Evolutionary conservation across 352 stramenopile genomes (phyloP).

Genomic region (Thraustochytrium striatum): DNA sequence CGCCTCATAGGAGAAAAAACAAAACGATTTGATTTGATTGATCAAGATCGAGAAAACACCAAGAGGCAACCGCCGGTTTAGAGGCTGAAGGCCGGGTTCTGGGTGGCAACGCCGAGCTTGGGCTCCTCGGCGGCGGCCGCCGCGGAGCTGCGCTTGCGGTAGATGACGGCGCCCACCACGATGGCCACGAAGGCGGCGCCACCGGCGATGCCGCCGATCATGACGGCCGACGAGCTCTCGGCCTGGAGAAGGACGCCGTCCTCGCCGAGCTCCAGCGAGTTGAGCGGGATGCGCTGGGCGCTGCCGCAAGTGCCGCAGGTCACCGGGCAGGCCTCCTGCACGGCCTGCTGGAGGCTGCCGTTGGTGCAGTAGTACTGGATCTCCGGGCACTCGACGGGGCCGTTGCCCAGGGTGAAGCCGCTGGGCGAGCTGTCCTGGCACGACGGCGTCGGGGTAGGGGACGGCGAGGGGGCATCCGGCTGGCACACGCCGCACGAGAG

Average conservation of each 20-base stretch:
- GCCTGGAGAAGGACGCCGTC: background rate
- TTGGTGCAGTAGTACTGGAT: background rate
- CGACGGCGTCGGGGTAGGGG: background rate
- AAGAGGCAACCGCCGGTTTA: too few species aligned
- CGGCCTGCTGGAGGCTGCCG: background rate
- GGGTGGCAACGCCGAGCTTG: too few species aligned
- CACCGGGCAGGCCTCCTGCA: background rate
- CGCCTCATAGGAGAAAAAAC: too few species aligned
- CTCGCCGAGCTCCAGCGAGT: background rate
- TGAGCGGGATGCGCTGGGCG: background rate
- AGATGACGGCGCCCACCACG: too few species aligned
- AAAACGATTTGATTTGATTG: too few species aligned
- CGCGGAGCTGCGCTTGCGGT: too few species aligned
- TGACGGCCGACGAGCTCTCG: background rate
- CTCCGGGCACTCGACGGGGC: background rate
- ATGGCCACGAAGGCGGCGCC: background rate
- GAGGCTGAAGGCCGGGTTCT: too few species aligned
- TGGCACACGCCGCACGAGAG: background rate
- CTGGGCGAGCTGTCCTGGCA: background rate
- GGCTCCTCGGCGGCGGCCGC: too few species aligned
- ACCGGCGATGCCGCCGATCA: background rate
- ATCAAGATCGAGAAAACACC: too few species aligned
- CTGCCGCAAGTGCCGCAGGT: background rate
- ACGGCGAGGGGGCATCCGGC: too few species aligned
- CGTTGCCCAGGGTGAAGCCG: background rate